These are phyloP conservation scores for Myxozyma mucilagina DNA, from an alignment of 805 yeast species.

Conservation along the genomic window DNA sequence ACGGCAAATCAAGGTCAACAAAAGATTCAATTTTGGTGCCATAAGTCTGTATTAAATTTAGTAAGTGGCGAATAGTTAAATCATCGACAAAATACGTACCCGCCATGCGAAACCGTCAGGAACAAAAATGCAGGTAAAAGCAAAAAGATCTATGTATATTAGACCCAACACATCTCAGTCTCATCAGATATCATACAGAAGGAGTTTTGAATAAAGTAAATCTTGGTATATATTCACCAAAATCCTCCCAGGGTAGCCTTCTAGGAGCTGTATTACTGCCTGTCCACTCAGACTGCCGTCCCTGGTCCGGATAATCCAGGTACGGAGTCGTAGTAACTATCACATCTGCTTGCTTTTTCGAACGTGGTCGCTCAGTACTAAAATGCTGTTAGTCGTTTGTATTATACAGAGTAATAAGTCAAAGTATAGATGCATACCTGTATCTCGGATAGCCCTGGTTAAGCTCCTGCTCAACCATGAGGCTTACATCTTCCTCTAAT, in stretches of 20 bases:
- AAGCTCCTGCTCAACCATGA: constrained; percentile 15
- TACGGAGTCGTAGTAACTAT: background rate
- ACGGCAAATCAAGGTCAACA: constrained; percentile 20
- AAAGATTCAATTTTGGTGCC: constrained; percentile 26
- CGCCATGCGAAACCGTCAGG: constrained; percentile 21
- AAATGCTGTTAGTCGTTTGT: background rate
- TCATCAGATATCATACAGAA: constrained; percentile 9
- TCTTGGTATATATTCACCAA: background rate
- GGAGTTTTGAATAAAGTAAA: constrained; percentile 7
- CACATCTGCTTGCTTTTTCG: background rate
- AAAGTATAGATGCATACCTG: background rate
- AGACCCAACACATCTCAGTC: background rate
- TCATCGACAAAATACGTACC: constrained; percentile 6
- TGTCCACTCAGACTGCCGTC: background rate
- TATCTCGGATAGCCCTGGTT: constrained; percentile 1
- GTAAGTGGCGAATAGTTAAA: background rate
- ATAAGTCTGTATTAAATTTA: constrained; percentile 6
- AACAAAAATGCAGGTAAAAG: constrained; percentile 23
- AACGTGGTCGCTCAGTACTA: background rate
- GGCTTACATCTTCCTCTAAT: constrained; percentile 18
- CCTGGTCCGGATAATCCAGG: constrained; percentile 3
- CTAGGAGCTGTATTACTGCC: background rate
- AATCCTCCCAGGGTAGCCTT: background rate
- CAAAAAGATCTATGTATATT: constrained; percentile 14
- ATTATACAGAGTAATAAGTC: background rate